Evolutionary conservation across 2,329 filamentous ascomycete genomes (phyloP).

Genomic region (Chaetomium strumarium): DNA sequence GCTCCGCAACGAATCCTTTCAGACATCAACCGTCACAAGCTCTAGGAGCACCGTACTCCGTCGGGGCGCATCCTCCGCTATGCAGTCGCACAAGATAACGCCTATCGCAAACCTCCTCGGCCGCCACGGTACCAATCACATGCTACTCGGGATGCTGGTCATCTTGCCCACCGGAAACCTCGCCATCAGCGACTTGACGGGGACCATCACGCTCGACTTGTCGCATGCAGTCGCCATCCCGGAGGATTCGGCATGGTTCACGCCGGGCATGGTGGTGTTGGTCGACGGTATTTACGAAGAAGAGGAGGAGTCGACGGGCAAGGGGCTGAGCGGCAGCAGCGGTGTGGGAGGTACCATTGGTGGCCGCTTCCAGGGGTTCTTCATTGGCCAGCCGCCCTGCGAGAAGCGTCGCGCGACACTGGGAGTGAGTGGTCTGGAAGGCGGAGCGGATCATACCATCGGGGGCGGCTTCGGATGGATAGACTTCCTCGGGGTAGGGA

Average conservation of each 20-base stretch:
- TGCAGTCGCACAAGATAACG: conserved; percentile 78
- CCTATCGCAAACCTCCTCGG: conserved; percentile 72
- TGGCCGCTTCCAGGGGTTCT: conserved; percentile 86
- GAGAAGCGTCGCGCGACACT: conserved; percentile 77
- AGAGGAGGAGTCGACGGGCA: conserved; percentile 66
- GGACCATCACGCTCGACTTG: conserved; percentile 79
- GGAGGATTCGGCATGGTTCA: conserved; percentile 83
- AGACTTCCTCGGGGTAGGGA: conserved; percentile 88
- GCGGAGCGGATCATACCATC: conserved; percentile 55
- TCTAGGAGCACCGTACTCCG: conserved; percentile 49
- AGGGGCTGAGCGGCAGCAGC: conserved; percentile 66
- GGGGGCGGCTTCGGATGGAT: conserved; percentile 93
- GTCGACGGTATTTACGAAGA: conserved; percentile 97
- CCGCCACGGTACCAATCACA: conserved; percentile 75
- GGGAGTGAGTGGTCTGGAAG: conserved; percentile 58
- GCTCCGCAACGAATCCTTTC: conserved; percentile 88
- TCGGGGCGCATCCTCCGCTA: conserved; percentile 52
- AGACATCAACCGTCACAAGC: conserved; percentile 68
- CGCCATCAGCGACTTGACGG: conserved; percentile 79
- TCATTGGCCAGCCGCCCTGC: conserved; percentile 84
- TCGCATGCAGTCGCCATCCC: conserved; percentile 76
- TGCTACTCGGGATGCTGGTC: conserved; percentile 78
- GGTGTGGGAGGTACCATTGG: conserved; percentile 87
- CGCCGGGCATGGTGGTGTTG: conserved; percentile 91
- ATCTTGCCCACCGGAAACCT: conserved; percentile 76